Percentiles rank a stretch among this genome's conserved stretches.
phyloP scores from a whole-genome alignment of 257 asterid species.

The Solanum sejunctum region DNA sequence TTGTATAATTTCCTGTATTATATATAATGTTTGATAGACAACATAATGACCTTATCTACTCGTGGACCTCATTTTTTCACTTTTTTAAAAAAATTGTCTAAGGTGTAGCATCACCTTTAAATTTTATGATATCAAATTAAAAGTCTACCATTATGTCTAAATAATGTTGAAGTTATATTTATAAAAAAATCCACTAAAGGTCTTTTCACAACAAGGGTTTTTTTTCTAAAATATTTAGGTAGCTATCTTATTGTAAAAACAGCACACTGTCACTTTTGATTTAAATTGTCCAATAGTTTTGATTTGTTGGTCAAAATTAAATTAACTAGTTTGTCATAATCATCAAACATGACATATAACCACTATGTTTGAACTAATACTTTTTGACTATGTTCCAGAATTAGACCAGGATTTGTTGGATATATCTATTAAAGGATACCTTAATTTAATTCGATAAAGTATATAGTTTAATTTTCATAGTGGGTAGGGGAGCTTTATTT shows the following conservation, averaged over 20 bases:
- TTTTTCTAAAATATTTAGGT: neutral
- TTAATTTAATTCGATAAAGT: neutral
- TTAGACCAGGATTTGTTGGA: neutral
- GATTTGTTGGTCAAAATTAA: neutral
- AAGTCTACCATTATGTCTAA: neutral
- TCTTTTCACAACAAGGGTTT: neutral
- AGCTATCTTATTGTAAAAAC: neutral
- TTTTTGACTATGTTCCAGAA: neutral
- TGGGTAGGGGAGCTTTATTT: neutral
- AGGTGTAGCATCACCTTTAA: neutral
- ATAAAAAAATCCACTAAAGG: neutral
- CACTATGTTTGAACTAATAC: neutral
- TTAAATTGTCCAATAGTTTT: neutral
- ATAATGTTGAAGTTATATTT: neutral
- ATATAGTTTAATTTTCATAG: neutral
- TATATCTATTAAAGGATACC: neutral
- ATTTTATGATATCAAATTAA: neutral
- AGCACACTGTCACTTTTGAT: neutral
- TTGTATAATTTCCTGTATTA: neutral
- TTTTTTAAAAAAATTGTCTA: neutral
- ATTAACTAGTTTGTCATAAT: neutral
- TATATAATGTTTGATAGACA: neutral
- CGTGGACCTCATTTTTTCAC: neutral
- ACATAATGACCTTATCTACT: neutral
- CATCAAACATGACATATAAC: neutral